These are phyloP conservation scores for Stagonosporopsis vannaccii DNA, from an alignment of 2,329 filamentous ascomycete genomes.

Conservation along the genomic window DNA sequence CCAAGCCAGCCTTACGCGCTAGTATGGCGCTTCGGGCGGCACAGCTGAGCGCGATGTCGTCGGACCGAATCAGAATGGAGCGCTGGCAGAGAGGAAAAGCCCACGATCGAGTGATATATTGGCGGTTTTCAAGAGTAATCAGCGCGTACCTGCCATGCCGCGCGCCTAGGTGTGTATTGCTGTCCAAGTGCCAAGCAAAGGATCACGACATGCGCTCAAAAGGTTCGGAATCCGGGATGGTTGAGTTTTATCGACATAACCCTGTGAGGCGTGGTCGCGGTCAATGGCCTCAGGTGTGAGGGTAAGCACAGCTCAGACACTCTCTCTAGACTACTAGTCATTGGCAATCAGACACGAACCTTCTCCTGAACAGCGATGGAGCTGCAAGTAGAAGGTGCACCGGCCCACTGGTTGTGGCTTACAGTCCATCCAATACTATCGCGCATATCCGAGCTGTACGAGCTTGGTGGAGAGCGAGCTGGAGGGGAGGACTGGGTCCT, in stretches of 20 bases:
- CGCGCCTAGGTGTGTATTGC: constrained; percentile 4
- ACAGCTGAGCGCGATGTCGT: constrained; percentile 9
- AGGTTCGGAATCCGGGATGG: constrained; percentile 7
- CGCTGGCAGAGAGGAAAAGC: background rate
- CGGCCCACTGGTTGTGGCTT: background rate
- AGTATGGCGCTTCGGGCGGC: constrained; percentile 21
- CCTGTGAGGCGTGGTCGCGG: background rate
- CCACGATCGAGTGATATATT: constrained; percentile 4
- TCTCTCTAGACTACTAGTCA: background rate
- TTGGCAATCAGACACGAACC: background rate
- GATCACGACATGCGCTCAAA: background rate
- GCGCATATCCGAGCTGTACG: constrained; percentile 9
- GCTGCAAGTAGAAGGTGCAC: constrained; percentile 7
- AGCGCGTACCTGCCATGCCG: constrained; percentile 13
- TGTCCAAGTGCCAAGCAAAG: constrained; percentile 5
- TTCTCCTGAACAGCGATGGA: background rate
- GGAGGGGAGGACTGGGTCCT: background rate
- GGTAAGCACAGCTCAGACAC: background rate
- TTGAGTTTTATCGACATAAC: background rate
- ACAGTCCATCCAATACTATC: background rate
- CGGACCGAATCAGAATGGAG: constrained; percentile 16
- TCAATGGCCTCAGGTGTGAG: background rate
- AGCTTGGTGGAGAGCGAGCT: background rate
- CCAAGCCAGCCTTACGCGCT: constrained; percentile 19
- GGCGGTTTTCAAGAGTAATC: constrained; percentile 1